Percentiles rank a stretch among this genome's conserved stretches.
These are phyloP conservation scores for Candolleomyces eurysporus DNA, from an alignment of 768 basidiomycete species.

Conservation along the genomic window DNA sequence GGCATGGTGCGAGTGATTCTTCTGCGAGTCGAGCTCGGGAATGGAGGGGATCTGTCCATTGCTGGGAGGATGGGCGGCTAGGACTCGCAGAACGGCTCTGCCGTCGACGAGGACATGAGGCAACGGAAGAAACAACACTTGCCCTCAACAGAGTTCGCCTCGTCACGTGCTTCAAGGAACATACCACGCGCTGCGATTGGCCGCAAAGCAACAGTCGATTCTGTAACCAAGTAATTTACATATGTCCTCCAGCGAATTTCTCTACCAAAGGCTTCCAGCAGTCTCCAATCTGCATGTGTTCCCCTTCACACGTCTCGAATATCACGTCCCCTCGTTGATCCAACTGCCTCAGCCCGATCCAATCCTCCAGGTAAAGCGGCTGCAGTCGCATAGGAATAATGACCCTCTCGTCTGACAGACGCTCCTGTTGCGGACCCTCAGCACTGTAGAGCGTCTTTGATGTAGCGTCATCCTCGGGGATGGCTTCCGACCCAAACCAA, in stretches of 20 bases:
- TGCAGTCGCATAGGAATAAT: conserved; percentile 74
- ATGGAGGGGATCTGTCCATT: conserved; percentile 30
- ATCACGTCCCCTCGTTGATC: conserved; percentile 64
- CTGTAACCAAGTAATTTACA: conserved; percentile 10
- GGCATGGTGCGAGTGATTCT: conserved; percentile 14
- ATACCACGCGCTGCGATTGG: background rate
- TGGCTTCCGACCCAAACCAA: conserved; percentile 79
- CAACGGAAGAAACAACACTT: background rate
- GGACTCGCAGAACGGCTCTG: conserved; percentile 4
- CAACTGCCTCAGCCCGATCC: conserved; percentile 73
- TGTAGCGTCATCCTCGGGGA: conserved; percentile 27
- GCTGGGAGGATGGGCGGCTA: background rate
- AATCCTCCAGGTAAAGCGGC: conserved; percentile 72
- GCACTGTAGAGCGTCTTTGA: background rate
- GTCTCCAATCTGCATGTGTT: conserved; percentile 69
- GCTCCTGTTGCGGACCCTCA: background rate
- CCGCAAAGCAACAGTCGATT: background rate
- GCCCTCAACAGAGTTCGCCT: background rate
- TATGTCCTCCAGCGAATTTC: conserved; percentile 35
- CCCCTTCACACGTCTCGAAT: conserved; percentile 63
- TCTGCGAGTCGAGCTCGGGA: conserved; percentile 27
- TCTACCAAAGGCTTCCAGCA: conserved; percentile 60
- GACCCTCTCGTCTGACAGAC: conserved; percentile 3
- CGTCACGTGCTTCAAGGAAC: background rate
- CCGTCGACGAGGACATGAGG: conserved; percentile 1